A percentile compares a stretch with the other conserved stretches of the same genome.
phyloP scores from a whole-genome alignment of 2,329 filamentous ascomycete genomes.

The Neopestalotiopsis clavispora region DNA sequence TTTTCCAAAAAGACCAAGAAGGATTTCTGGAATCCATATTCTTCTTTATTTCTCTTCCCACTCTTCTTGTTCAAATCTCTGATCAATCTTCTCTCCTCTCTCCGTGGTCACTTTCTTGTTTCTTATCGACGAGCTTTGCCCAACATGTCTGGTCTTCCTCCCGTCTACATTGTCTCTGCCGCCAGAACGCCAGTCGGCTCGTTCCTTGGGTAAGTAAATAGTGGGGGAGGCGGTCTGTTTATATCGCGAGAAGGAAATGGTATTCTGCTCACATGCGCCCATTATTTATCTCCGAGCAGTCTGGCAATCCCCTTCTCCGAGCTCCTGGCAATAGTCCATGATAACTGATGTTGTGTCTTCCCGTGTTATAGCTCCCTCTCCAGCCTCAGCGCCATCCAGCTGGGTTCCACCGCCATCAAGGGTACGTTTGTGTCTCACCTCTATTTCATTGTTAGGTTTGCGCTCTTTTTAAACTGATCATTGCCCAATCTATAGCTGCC shows the following conservation, averaged over 20 bases:
- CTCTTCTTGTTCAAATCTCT: neutral
- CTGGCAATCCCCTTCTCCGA: neutral
- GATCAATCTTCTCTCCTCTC: neutral
- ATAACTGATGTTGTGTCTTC: neutral
- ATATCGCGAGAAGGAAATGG: neutral
- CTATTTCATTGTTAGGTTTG: conserved; percentile 1
- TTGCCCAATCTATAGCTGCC: conserved; percentile 57
- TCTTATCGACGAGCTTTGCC: neutral
- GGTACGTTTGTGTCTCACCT: conserved; percentile 53
- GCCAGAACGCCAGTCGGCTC: conserved; percentile 90
- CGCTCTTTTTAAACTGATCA: conserved; percentile 13
- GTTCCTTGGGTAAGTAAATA: conserved; percentile 79
- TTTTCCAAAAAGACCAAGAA: neutral
- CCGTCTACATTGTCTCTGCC: conserved; percentile 95
- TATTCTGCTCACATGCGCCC: conserved; percentile 16
- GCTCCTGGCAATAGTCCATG: neutral
- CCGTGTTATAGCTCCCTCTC: conserved; percentile 73
- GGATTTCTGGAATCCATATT: neutral
- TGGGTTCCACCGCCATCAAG: conserved; percentile 93
- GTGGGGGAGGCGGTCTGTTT: conserved; percentile 20
- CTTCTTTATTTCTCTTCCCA: neutral
- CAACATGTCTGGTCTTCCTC: conserved; percentile 78
- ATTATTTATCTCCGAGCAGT: neutral
- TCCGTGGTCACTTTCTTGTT: neutral
- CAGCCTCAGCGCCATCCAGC: conserved; percentile 81